Conservation (phyloP, 768 basidiomycete species). For the Exidia glandulosa region DNA sequence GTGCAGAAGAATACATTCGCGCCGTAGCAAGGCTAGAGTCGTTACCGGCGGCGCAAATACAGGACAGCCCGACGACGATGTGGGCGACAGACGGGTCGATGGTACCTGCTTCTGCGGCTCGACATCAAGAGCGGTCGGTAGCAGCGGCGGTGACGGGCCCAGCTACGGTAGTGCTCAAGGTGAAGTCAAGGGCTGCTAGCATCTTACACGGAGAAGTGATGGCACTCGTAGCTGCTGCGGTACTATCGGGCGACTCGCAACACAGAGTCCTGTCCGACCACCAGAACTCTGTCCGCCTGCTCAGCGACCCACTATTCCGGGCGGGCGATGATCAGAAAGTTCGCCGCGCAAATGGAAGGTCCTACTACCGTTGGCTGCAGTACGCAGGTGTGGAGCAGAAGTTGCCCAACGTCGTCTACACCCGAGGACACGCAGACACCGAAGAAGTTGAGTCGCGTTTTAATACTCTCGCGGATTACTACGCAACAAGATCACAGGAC, state of each 20-base stretch:
- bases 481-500: background rate
- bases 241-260: background rate
- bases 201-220: background rate
- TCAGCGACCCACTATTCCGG: background rate
- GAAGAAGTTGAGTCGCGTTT: background rate
- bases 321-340: background rate
- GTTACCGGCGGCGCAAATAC: background rate
- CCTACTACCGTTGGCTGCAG: background rate
- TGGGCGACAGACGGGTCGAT: background rate
- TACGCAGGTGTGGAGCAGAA: too few species aligned
- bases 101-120: background rate
- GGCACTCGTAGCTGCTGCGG: background rate
- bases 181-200: background rate
- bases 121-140: background rate
- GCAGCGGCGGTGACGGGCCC: background rate
- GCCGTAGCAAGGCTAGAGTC: background rate
- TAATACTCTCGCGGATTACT: background rate
- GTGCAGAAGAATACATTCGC: background rate
- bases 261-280: background rate
- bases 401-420: background rate
- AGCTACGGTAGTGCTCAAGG: background rate
- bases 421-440: background rate
- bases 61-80: background rate
- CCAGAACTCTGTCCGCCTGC: background rate
- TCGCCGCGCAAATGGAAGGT: background rate